Percentiles rank a stretch among this genome's conserved stretches.
Conservation (phyloP, 805 yeast genomes). For the Pichia paraexigua region DNA sequence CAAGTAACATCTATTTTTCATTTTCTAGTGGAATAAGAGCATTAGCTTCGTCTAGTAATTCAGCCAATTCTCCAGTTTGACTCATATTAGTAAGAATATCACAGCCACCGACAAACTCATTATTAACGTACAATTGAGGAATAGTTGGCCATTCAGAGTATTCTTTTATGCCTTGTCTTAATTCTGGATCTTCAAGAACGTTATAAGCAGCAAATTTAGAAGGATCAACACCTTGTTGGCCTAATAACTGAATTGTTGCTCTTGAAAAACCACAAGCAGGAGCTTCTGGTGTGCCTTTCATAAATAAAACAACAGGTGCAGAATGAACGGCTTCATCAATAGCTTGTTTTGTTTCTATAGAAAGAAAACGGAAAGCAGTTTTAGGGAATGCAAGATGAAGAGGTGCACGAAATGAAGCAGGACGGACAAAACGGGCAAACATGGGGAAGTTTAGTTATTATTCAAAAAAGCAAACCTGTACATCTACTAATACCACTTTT, state of each 20-base stretch:
- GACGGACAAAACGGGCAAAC: not conserved
- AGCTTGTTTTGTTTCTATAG: constrained; percentile 74
- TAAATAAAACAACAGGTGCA: constrained; percentile 92
- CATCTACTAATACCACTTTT: no score
- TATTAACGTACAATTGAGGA: constrained; percentile 87
- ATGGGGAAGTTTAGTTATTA: not conserved
- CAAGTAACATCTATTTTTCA: not conserved
- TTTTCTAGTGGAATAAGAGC: constrained; percentile 77
- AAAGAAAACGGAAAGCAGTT: constrained; percentile 35
- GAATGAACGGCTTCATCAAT: constrained; percentile 79
- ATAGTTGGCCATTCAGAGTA: constrained; percentile 97
- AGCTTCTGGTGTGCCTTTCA: constrained; percentile 98
- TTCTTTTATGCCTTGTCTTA: constrained; percentile 93
- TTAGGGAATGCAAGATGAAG: not conserved
- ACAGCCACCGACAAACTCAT: constrained; percentile 96
- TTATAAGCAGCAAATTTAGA: constrained; percentile 93
- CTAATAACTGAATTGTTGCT: constrained; percentile 86
- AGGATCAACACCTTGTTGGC: constrained; percentile 97
- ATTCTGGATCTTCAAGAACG: constrained; percentile 88
- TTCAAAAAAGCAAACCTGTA: no score
- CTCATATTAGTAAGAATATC: constrained; percentile 92
- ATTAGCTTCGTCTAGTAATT: constrained; percentile 67
- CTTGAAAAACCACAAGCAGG: constrained; percentile 98
- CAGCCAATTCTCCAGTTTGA: constrained; percentile 81
- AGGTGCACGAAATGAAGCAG: not conserved